Base-by-base conservation (phyloP, 2,329 filamentous ascomycete species). In the Thielaviopsis musarum region DNA sequence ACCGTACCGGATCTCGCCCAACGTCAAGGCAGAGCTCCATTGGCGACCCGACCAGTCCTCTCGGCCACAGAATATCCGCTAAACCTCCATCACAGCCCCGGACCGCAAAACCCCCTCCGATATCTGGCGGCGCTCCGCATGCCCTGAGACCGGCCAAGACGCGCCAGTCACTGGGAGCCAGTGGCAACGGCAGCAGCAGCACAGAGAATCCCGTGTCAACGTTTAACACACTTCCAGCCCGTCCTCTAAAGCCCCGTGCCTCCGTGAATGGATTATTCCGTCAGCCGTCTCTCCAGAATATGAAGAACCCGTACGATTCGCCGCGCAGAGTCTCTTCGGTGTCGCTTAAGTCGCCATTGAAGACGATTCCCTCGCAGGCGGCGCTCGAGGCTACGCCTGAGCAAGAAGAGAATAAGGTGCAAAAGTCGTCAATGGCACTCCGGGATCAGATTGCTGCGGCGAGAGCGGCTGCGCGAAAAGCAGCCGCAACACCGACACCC, bases 401-500 rank as follows among this genome's bases (percentile, higher is more conserved):
- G 34, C 54, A 57, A 15, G 59, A 58, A 24, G 60, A 62, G 38
- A 53, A 57, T 45, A 62, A 61, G 17, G 68, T 65, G 58, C 69
- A 72, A 48, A 93, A 87, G 65, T 90, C 90, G 0, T 96, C 91
- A 0, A 75, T 80, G 17, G 84, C 90, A 0, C 73, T 98, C 15
- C 82, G 93, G 38, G 89, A 96, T 57, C 91, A 93, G 58, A 96
- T 97, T 63, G 89, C 91, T 45, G 91, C 91, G 66, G 91, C 93
- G 0, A 95, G 91, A 68, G 90, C 90, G 2, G 87, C 89, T 2
- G 85, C 82, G 60, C 80, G 82, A 63, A 83, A 80, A 12, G 73
- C 74, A 2, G 67, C 70, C 38, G 71, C 68, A 52, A 70, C 73
- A 52, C 64, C 66, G 52, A 70, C 73, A 53, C 64, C 66, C 7